Base-by-base conservation (phyloP, 805 yeast genomes). In the Wickerhamomyces bisporus region DNA sequence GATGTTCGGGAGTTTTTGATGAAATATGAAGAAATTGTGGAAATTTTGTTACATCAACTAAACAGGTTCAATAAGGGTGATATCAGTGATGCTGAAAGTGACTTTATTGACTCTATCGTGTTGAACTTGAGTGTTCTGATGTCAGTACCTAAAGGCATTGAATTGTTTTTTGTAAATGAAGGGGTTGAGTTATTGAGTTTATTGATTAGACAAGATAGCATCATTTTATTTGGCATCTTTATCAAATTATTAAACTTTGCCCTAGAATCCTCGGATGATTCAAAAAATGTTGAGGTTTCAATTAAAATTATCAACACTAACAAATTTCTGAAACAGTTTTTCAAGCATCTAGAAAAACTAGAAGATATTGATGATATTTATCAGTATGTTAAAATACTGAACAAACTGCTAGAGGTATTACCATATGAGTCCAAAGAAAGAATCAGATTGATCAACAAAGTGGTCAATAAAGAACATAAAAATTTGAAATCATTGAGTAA, bases 341-440 rank as follows among this genome's bases (percentile, higher is more conserved):
- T 52, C 35, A 45, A 39, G 21, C 23, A 19, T 19, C 33, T 47
- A 11, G 29, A 26, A 3, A 38, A 38, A 1, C 5, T 16, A 5
- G 31, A 40, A 12, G 42, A 42, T 14, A 34, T 39, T 15, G 38
- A 35, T 32, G 30, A 27, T 3, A 23, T 43, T 3, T 19, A 29
- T 14, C 16, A 30, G 26, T 26, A 39, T n/a, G 17, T 50, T 9
- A 43, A 38, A 18, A 9, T 44, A 5, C 16, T 52, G 7, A 37
- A 20, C 2, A 43, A 38, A 35, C 31, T 50, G n/a, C 25, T 50
- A 26, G 39, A 43, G 4, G 34, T 46, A 12, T 31, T 52, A 16
- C 52, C 57, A 10, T 48, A 45, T 32, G 45, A 43, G 2, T 50
- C 55, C 1, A 41, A 41, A 24, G 52, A 52, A 28, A 40, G 57